phyloP scores from a whole-genome alignment of 208 protist species.

The Acanthamoeba sp. region DNA sequence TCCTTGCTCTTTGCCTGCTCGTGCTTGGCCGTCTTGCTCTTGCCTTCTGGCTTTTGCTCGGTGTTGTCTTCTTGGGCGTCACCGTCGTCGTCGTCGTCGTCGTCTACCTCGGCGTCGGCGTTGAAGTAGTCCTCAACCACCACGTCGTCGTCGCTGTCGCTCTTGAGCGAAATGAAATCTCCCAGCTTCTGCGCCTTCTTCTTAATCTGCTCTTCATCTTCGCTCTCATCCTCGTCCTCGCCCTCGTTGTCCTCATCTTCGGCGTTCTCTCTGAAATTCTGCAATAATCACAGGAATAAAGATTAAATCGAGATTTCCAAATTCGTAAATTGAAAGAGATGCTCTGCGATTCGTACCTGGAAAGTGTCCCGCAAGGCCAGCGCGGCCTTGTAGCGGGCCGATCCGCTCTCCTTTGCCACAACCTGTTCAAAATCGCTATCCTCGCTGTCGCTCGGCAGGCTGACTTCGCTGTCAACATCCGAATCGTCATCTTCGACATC shows the following conservation, averaged over 20 bases:
- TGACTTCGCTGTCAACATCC: constrained; percentile 6
- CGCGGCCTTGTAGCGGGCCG: constrained; percentile 38
- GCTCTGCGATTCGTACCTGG: background rate
- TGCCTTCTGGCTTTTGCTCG: background rate
- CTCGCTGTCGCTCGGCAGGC: constrained; percentile 19
- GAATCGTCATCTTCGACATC: background rate
- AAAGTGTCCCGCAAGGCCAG: constrained; percentile 10
- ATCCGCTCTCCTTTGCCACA: background rate
- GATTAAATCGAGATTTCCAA: background rate
- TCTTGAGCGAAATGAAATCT: background rate
- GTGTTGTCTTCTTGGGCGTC: background rate
- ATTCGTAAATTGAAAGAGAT: background rate
- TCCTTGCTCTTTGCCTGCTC: background rate
- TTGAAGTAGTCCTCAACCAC: background rate
- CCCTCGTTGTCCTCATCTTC: background rate
- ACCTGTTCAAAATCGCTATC: constrained; percentile 38
- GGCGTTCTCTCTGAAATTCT: constrained; percentile 6
- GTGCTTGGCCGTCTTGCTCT: background rate
- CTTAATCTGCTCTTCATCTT: background rate
- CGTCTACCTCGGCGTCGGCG: background rate
- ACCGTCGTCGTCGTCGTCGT: background rate
- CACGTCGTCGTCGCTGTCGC: constrained; percentile 15
- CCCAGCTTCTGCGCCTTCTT: background rate
- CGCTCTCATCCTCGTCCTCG: constrained; percentile 12
- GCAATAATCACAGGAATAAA: background rate